These are phyloP conservation scores for Fragosphaeria purpurea DNA, from an alignment of 2,329 filamentous ascomycete genomes.

Conservation along the genomic window DNA sequence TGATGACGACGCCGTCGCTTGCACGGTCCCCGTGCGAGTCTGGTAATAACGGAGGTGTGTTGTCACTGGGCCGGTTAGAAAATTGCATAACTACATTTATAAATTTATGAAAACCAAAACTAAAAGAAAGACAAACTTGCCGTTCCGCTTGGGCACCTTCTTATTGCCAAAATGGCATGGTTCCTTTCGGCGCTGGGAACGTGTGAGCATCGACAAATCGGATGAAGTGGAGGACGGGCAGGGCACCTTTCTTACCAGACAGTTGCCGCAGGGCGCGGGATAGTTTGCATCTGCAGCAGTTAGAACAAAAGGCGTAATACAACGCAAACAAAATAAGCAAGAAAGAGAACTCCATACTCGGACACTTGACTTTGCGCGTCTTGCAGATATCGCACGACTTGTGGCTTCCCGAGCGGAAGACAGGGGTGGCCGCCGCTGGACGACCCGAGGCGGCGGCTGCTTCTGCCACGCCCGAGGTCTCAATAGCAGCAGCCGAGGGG, in stretches of 20 bases:
- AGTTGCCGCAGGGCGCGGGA: slow-evolving; percentile 8
- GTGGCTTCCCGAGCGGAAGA: slow-evolving; percentile 9
- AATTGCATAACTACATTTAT: too few species aligned
- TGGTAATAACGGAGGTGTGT: not conserved
- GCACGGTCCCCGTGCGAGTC: too few species aligned
- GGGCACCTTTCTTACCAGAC: slow-evolving; percentile 1
- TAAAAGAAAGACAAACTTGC: not conserved
- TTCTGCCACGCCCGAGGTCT: not conserved
- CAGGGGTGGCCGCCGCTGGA: not conserved
- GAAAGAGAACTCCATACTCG: slow-evolving; percentile 17
- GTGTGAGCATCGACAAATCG: too few species aligned
- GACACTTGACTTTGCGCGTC: slow-evolving; percentile 30
- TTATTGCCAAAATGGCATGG: slow-evolving; percentile 10
- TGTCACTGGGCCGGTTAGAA: not conserved
- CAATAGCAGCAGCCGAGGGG: too few species aligned
- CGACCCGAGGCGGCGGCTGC: not conserved
- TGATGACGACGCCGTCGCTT: too few species aligned
- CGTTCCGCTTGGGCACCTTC: slow-evolving; percentile 8
- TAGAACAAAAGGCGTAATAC: too few species aligned
- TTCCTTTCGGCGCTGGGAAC: slow-evolving; percentile 9
- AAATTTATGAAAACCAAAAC: too few species aligned
- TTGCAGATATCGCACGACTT: slow-evolving; percentile 30
- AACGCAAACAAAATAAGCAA: too few species aligned
- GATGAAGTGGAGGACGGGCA: too few species aligned
- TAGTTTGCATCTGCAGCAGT: slow-evolving; percentile 8